Evolutionary conservation across 1,139 yeast species (phyloP).

Genomic region (Yamadazyma blattariae): DNA sequence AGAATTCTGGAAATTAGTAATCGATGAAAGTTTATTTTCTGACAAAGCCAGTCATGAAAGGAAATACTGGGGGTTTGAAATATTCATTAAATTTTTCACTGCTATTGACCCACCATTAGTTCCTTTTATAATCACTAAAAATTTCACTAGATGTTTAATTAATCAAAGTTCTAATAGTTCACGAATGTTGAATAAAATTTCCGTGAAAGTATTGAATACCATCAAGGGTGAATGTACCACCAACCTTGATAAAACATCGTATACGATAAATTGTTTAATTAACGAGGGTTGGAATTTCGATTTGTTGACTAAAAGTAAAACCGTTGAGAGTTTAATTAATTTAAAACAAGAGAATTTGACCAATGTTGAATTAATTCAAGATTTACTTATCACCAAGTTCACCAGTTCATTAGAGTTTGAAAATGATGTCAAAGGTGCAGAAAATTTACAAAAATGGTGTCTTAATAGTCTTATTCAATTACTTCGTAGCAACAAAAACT

Average conservation of each 20-base stretch:
- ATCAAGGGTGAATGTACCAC: slow-evolving; percentile 37
- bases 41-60: slow-evolving; percentile 80
- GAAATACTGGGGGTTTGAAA: slow-evolving; percentile 82
- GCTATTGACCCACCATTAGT: too few species aligned
- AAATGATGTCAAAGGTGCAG: slow-evolving; percentile 23
- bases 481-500: slow-evolving; percentile 46
- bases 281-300: slow-evolving; percentile 79
- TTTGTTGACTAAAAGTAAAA: slow-evolving; percentile 69
- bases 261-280: slow-evolving; percentile 47
- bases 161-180: slow-evolving; percentile 72
- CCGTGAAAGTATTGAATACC: slow-evolving; percentile 48
- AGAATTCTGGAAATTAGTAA: slow-evolving; percentile 77
- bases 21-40: slow-evolving; percentile 79
- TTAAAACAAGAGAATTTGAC: slow-evolving; percentile 4
- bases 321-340: slow-evolving; percentile 49
- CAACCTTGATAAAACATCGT: slow-evolving; percentile 45
- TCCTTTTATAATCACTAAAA: slow-evolving; percentile 70
- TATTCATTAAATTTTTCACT: too few species aligned
- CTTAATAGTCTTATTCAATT: slow-evolving; percentile 64
- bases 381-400: slow-evolving; percentile 24
- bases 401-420: slow-evolving; percentile 19
- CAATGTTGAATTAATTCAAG: slow-evolving; percentile 14
- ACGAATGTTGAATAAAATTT: slow-evolving; percentile 65
- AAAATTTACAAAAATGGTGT: slow-evolving; percentile 59
- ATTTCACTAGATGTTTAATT: slow-evolving; percentile 70